Evolutionary conservation across 106 monocot genomes (phyloP).

Genomic region (Narthecium ossifragum): DNA sequence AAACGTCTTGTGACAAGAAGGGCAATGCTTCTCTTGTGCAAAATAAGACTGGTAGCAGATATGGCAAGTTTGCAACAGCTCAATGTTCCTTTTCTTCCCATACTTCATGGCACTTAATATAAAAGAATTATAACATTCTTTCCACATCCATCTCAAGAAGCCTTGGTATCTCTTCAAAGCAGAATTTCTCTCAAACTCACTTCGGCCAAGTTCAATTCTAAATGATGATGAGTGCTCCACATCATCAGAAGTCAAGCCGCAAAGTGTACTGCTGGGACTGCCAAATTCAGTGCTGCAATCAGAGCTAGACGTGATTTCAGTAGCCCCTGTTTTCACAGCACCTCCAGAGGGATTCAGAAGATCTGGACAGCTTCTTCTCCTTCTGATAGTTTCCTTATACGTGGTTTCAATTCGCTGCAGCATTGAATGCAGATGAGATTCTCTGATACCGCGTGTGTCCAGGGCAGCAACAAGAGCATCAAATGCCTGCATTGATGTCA

Average conservation of each 20-base stretch:
- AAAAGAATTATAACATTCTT: slow-evolving; percentile 44
- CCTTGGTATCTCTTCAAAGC: slow-evolving; percentile 58
- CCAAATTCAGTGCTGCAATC: slow-evolving; percentile 31
- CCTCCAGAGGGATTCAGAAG: slow-evolving; percentile 4
- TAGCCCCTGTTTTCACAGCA: slow-evolving; percentile 18
- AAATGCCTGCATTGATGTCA: slow-evolving; percentile 55
- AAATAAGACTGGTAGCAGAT: slow-evolving; percentile 63
- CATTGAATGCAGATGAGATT: slow-evolving; percentile 93
- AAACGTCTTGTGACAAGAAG: slow-evolving; percentile 69
- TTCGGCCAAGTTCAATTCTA: slow-evolving; percentile 63
- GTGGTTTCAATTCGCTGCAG: slow-evolving; percentile 70
- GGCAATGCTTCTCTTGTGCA: slow-evolving; percentile 72
- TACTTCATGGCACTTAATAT: slow-evolving; percentile 66
- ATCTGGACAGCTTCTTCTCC: slow-evolving; percentile 15
- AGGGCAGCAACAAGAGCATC: slow-evolving; percentile 66
- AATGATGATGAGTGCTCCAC: slow-evolving; percentile 52
- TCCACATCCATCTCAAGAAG: slow-evolving; percentile 77
- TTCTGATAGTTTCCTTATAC: slow-evolving; percentile 70
- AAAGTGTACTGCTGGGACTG: slow-evolving; percentile 54
- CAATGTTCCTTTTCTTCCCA: slow-evolving; percentile 67
- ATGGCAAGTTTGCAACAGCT: slow-evolving; percentile 49
- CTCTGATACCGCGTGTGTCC: slow-evolving; percentile 88
- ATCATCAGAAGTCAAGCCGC: slow-evolving; percentile 31
- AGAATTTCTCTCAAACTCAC: slow-evolving; percentile 44
- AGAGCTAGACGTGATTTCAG: slow-evolving; percentile 32